Evolutionary conservation across 2,329 filamentous ascomycete species (phyloP).

Genomic region (Neonectria sp.): DNA sequence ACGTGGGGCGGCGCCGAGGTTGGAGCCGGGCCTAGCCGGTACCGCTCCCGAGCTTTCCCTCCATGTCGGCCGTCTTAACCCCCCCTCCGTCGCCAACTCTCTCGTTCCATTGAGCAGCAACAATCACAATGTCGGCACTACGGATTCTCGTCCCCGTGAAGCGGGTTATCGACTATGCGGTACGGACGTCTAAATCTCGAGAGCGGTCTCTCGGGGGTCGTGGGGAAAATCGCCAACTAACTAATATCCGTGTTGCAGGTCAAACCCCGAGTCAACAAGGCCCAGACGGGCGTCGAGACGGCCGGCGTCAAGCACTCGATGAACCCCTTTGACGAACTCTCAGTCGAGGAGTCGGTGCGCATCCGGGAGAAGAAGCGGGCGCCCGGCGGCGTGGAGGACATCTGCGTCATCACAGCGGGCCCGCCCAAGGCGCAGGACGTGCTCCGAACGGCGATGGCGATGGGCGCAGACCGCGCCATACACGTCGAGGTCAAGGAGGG

Average conservation of each 20-base stretch:
- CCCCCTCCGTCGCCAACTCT: slow-evolving; percentile 41
- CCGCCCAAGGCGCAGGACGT: slow-evolving; percentile 90
- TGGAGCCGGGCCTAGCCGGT: slow-evolving; percentile 62
- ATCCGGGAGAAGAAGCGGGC: slow-evolving; percentile 89
- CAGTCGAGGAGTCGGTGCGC: slow-evolving; percentile 94
- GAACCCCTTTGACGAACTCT: slow-evolving; percentile 99
- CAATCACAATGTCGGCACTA: slow-evolving; percentile 70
- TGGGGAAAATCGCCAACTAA: slow-evolving; percentile 15
- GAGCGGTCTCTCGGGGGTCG: slow-evolving; percentile 2
- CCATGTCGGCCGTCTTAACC: slow-evolving; percentile 46
- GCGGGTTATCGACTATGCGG: slow-evolving; percentile 89
- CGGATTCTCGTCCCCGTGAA: slow-evolving; percentile 87
- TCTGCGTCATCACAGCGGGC: slow-evolving; percentile 90
- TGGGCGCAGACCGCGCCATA: slow-evolving; percentile 94
- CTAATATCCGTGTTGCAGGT: slow-evolving; percentile 61
- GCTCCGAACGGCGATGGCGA: slow-evolving; percentile 96
- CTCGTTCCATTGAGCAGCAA: slow-evolving; percentile 45
- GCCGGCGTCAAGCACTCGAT: slow-evolving; percentile 96
- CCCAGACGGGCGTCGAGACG: slow-evolving; percentile 90
- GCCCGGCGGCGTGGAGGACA: slow-evolving; percentile 86
- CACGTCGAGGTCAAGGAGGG: slow-evolving; percentile 86
- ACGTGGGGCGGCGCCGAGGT: slow-evolving; percentile 59
- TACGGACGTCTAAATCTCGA: slow-evolving; percentile 57
- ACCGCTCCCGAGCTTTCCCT: slow-evolving; percentile 44
- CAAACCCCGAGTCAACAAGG: slow-evolving; percentile 79